Base-by-base conservation (phyloP, 257 asterid species). In the Leonotis leonurus region DNA sequence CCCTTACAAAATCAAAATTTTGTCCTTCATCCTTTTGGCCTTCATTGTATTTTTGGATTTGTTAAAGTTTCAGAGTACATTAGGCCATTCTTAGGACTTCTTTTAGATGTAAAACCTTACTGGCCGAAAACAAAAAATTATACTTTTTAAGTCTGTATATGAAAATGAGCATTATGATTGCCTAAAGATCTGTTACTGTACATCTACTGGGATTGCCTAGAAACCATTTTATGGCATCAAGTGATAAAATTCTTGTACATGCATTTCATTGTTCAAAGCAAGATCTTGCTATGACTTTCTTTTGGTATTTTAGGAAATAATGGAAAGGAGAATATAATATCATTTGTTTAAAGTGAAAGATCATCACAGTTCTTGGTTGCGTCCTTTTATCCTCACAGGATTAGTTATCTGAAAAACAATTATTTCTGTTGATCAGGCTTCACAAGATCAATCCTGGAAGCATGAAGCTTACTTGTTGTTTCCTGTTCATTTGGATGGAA, bases 401-500 rank as follows among this genome's bases (percentile, higher is more conserved):
- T 52, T 59, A 56, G 21, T 58, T 62, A 65, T 22, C 64, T 54
- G 71, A 65, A 24, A 43, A 58, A 67, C 37, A 40, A 37, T 70
- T 70, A 9, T 65, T 63, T 67, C 13, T 37, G 54, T 65, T 56
- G 73, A 39, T 53, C 82, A 93, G 99, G 81, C 85, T 40, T 46
- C 90, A 27, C 95, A 73, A 79, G 96, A 90, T 22, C 97, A 87
- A 67, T 77, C 99, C 45, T 80, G 94, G 97, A 93, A 77, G 82
- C 88, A 89, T 78, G 97, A 89, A 87, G 97, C 99, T 4, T 93
- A 89, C 80, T 77, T 89, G 76, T 70, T 93, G 81, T 89, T 93
- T 76, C 99, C 96, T 17, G 97, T 78, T 56, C 99, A 93, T 70
- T 76, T 89, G 83, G 97, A 87, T 73, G 99, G 99, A 73, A 93